Base-by-base conservation (phyloP, 257 asterid genomes). In the Fraxinus cuspidata region DNA sequence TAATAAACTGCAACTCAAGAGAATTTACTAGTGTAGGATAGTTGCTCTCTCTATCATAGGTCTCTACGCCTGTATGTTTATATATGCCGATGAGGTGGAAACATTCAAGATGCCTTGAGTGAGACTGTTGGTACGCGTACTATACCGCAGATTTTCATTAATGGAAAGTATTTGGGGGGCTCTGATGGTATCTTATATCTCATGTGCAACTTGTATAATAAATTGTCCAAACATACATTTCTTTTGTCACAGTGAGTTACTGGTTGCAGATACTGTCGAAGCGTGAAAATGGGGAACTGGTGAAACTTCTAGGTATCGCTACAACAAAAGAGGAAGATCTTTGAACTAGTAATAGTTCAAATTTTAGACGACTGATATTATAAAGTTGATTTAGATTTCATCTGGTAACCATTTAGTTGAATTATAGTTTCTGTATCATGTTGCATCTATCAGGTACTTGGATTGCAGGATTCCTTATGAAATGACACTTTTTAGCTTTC, bases 101-200 rank as follows among this genome's bases (percentile, higher is more conserved):
- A 34, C 5, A 87, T 95, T 81, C 99, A 95, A 81, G 90, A 92
- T 81, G 98, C 97, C 53, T 47, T 95, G 82, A 79, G 94, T 75
- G 84, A 87, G 74, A 81, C 85, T 2, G 91, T 89, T 4, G 96
- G 96, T 25, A 86, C 97, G 78, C 87, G 92, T 77, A 95, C 99
- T 0, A 97, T 95, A 28, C 99, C 98, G 4, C 99, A 93, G 80
- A 97, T 95, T 79, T 95, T 93, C 85, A 87, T 95, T 12, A 84
- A 91, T 2, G 98, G 99, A 72, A 90, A 93, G 79, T 97, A 89
- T 77, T 75, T 95, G n/a, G 99, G 99, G 79, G 99, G 98, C 82
- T 92, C 97, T 5, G 99, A 95, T 89, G 99, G 99, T 93, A 93
- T 29, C 18, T 16, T 34, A 16, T 72, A 44, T 78, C 72, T 69